Base-by-base conservation (phyloP, 306 rosid species). In the Comarum palustre region DNA sequence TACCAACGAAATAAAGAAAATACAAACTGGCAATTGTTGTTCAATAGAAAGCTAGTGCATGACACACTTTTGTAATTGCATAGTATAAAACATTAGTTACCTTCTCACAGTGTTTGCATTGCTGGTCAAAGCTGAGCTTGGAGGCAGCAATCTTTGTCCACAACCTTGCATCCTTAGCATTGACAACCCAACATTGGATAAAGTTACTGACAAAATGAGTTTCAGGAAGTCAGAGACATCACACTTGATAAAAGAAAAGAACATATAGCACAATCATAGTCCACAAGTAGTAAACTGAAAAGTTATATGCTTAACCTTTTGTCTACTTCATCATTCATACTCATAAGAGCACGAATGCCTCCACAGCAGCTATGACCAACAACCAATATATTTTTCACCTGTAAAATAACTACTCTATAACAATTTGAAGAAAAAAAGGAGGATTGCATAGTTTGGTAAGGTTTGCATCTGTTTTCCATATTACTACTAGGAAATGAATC, bases 351-450 rank as follows among this genome's bases (percentile, higher is more conserved):
- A 50, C 85, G 96, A 76, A 94, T 94, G 68, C 99, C 99, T 41
- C 99, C 99, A 66, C 99, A 94, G 84, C 97, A 83, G 84, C 99
- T 94, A 82, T 94, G 99, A 68, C 99, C 97, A 75, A 91, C 89
- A 76, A 94, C 91, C 22, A 94, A 75, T 68, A 94, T 79, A 81
- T 94, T 89, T 76, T 89, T 91, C 50, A 94, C 96, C 99, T 94
- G 76, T 64, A 82, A 82, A n/a, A 17, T 47, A 77, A 31, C 39
- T 64, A 54, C 7, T 17, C 69, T 50, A 59, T 51, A 25, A 27
- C 16, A 65, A 38, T 2, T 22, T 15, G 43, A 31, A 51, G 39
- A 41, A 51, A 52, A 41, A n/a, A n/a, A n/a, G n/a, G n/a, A 52
- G 39, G 32, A 39, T 38, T 24, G n/a, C n/a, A 38, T 38, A 46